Conservation (phyloP, 768 basidiomycete genomes). For the Tylopilus balloui region DNA sequence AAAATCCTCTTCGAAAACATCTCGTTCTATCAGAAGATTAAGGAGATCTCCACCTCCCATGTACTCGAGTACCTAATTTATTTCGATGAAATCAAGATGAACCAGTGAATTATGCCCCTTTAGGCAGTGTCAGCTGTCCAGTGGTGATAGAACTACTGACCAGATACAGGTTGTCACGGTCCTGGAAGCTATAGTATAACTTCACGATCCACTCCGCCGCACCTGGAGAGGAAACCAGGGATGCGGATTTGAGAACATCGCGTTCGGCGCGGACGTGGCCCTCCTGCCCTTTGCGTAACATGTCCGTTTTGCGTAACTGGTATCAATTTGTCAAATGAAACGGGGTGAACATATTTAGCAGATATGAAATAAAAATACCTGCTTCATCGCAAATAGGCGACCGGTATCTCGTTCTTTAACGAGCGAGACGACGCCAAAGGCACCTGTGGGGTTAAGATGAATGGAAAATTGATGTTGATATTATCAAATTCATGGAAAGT, state of each 20-base stretch:
- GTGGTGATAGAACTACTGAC: conserved; percentile 49
- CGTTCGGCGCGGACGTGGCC: conserved; percentile 96
- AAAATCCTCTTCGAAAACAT: conserved; percentile 87
- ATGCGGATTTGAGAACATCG: conserved; percentile 88
- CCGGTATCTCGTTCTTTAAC: conserved; percentile 79
- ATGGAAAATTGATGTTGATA: conserved; percentile 18
- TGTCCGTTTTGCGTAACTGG: conserved; percentile 82
- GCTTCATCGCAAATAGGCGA: conserved; percentile 92
- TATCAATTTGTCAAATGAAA: conserved; percentile 24
- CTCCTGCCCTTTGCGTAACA: conserved; percentile 95
- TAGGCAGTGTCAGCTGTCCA: conserved; percentile 14
- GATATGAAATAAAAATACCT: conserved; percentile 49
- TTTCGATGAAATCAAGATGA: conserved; percentile 55
- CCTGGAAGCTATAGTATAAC: conserved; percentile 91
- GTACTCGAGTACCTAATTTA: conserved; percentile 76
- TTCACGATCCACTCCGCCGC: conserved; percentile 92
- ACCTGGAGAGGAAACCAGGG: conserved; percentile 67
- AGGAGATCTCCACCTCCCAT: conserved; percentile 97
- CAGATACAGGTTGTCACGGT: conserved; percentile 91
- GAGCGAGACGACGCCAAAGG: conserved; percentile 93
- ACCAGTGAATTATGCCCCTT: conserved; percentile 35
- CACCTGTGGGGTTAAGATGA: conserved; percentile 51
- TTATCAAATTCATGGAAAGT: conserved; percentile 27
- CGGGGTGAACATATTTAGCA: conserved; percentile 23
- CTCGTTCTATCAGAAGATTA: conserved; percentile 89